Evolutionary conservation across 208 protist species (phyloP).

Genomic region (Acanthamoeba rhysodes): DNA sequence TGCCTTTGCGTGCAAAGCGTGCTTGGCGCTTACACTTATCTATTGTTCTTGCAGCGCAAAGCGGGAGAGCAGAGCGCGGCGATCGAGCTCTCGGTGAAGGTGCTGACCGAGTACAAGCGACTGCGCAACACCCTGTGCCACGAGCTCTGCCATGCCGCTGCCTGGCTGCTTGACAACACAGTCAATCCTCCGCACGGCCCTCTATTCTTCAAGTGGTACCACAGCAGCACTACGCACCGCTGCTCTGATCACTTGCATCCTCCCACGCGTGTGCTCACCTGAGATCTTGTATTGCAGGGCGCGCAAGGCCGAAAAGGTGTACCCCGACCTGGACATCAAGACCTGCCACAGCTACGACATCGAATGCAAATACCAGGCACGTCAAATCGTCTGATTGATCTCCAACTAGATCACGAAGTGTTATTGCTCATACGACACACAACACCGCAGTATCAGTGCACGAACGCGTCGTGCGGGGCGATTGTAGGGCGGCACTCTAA

Average conservation of each 20-base stretch:
- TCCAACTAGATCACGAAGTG: not conserved
- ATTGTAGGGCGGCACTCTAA: conserved; percentile 54
- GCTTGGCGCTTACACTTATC: not conserved
- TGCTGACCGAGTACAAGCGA: conserved; percentile 43
- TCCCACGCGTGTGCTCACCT: no score
- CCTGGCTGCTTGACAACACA: conserved; percentile 59
- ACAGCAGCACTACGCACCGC: not conserved
- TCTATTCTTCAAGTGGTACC: conserved; percentile 67
- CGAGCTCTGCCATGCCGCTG: conserved; percentile 57
- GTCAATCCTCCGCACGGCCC: conserved; percentile 25
- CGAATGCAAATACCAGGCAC: conserved; percentile 51
- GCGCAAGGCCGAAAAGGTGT: conserved; percentile 14
- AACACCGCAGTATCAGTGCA: conserved; percentile 9
- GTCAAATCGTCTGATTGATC: not conserved
- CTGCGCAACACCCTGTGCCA: conserved; percentile 69
- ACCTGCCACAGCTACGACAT: conserved; percentile 65
- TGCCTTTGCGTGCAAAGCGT: not conserved
- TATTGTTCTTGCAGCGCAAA: conserved; percentile 4
- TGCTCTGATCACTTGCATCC: not conserved
- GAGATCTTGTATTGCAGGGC: not conserved
- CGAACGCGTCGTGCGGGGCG: conserved; percentile 8
- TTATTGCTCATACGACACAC: no score
- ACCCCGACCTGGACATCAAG: conserved; percentile 58
- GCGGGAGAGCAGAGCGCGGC: not conserved
- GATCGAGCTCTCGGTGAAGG: conserved; percentile 67